Conservation (phyloP, 1,284 basidiomycete genomes). For the Heliocybe sulcata region DNA sequence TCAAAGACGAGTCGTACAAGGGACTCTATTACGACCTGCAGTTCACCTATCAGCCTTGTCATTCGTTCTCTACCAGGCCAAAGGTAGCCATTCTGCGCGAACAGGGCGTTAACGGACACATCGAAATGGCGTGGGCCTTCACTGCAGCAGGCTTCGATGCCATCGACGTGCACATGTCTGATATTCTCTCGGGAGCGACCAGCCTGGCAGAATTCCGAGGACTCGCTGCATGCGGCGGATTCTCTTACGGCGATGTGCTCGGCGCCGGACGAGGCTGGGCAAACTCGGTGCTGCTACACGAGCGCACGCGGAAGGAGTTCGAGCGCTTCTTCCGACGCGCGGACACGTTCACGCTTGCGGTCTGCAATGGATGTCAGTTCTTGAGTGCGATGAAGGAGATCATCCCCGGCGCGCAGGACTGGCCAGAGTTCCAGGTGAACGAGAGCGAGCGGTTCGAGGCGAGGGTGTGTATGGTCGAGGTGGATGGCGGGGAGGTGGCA, state of each 20-base stretch:
- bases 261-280: slow-evolving; percentile 99
- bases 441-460: slow-evolving; percentile 88
- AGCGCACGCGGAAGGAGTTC: slow-evolving; percentile 71
- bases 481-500: slow-evolving; percentile 53
- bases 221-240: slow-evolving; percentile 93
- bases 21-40: slow-evolving; percentile 80
- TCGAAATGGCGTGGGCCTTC: slow-evolving; percentile 99
- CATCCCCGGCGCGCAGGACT: slow-evolving; percentile 79
- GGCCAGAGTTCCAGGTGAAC: slow-evolving; percentile 93
- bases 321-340: slow-evolving; percentile 72
- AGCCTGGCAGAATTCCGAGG: slow-evolving; percentile 74
- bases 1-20: slow-evolving; percentile 50
- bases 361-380: slow-evolving; percentile 99
- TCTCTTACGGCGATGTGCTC: slow-evolving; percentile 98
- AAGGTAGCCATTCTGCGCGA: slow-evolving; percentile 95
- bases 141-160: slow-evolving; percentile 89
- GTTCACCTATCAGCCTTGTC: slow-evolving; percentile 43
- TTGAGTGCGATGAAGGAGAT: slow-evolving; percentile 83
- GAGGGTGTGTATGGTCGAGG: slow-evolving; percentile 75
- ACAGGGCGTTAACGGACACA: slow-evolving; percentile 97
- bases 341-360: slow-evolving; percentile 86
- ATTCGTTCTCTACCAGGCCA: slow-evolving; percentile 48
- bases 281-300: slow-evolving; percentile 83
- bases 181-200: slow-evolving; percentile 74
- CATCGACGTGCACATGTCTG: slow-evolving; percentile 97